Conservation (phyloP, 129 eudicot species). For the Mikania micrantha region DNA sequence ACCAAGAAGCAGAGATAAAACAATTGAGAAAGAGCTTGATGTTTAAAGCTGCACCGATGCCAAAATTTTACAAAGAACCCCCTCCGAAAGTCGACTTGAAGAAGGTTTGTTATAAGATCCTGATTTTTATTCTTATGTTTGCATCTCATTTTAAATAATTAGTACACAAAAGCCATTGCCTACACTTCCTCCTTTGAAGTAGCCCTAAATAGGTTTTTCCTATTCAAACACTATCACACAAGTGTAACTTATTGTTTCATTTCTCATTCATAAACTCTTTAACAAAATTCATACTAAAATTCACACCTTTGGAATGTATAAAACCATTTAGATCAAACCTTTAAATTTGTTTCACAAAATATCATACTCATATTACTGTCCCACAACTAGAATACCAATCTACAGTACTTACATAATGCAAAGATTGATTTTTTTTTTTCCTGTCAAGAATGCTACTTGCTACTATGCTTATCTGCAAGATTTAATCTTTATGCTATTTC, state of each 20-base stretch:
- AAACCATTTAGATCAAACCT: too few species aligned
- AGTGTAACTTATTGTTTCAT: too few species aligned
- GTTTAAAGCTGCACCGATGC: constrained; percentile 43
- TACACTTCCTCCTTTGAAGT: too few species aligned
- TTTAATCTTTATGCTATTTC: not conserved
- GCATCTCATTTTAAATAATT: not conserved
- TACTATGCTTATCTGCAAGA: not conserved
- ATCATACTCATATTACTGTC: not conserved
- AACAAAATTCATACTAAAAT: too few species aligned
- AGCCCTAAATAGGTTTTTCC: not conserved
- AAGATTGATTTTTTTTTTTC: not conserved
- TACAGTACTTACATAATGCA: not conserved
- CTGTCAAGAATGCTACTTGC: not conserved
- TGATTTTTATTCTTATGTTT: not conserved
- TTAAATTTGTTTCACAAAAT: too few species aligned
- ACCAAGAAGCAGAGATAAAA: constrained; percentile 83
- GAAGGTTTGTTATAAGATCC: constrained; percentile 21
- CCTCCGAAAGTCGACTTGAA: constrained; percentile 37
- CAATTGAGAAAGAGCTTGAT: constrained; percentile 60
- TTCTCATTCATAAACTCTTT: too few species aligned
- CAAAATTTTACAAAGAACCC: constrained; percentile 38
- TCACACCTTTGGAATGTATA: too few species aligned
- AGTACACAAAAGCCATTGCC: too few species aligned
- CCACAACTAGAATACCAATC: not conserved
- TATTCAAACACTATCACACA: too few species aligned